A percentile compares a stretch with the other conserved stretches of the same genome.
Conservation (phyloP, 1,139 yeast species). For the Blastobotrys aristatus region DNA sequence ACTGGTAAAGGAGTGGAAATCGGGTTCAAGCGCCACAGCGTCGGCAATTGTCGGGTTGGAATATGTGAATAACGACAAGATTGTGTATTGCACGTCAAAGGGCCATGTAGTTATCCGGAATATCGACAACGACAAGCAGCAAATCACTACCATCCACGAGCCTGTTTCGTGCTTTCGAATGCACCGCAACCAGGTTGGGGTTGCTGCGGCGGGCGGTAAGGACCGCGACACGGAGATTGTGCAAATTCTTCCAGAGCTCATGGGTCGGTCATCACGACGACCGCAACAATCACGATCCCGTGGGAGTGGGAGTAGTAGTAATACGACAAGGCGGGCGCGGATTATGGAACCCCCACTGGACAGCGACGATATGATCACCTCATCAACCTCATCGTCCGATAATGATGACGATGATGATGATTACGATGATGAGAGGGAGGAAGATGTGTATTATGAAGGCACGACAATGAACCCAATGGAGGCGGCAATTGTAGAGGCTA, state of each 20-base stretch:
- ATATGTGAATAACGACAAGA: slow-evolving; percentile 29
- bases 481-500: background rate
- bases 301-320: background rate
- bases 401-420: slow-evolving; percentile 1
- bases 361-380: background rate
- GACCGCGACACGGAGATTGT: slow-evolving; percentile 39
- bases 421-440: slow-evolving; percentile 1
- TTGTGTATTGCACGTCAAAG: slow-evolving; percentile 43
- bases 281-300: too few species aligned
- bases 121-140: slow-evolving; percentile 35
- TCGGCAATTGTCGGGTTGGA: slow-evolving; percentile 37
- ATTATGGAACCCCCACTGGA: background rate
- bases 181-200: slow-evolving; percentile 31
- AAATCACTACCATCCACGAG: slow-evolving; percentile 28
- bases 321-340: background rate
- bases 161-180: slow-evolving; percentile 39
- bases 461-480: too few species aligned
- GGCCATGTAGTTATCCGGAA: slow-evolving; percentile 46
- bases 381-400: background rate
- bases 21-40: slow-evolving; percentile 23
- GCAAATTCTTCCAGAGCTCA: slow-evolving; percentile 16
- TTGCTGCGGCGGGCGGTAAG: slow-evolving; percentile 43
- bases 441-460: too few species aligned
- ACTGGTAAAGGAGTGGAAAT: slow-evolving; percentile 36
- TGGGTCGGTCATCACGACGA: background rate